Evolutionary conservation across 805 yeast genomes (phyloP).

Genomic region (Ogataea wickerhamii): DNA sequence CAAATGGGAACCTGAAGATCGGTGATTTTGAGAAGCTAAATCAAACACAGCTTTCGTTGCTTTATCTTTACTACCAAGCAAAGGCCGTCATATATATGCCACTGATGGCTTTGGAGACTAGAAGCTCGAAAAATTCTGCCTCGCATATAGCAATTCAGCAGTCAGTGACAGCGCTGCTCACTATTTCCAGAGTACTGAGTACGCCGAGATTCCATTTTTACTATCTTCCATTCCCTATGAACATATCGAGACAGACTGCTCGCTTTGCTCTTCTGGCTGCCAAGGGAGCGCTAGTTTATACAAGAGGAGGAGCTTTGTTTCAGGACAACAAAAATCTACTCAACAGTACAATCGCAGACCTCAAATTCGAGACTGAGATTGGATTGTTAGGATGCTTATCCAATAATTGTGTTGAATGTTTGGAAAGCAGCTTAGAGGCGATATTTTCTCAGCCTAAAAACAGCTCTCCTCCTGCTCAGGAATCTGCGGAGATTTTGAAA

Average conservation of each 20-base stretch:
- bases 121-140: constrained; percentile 41
- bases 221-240: constrained; percentile 61
- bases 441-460: constrained; percentile 52
- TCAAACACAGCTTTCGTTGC: constrained; percentile 50
- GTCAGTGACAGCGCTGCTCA: constrained; percentile 57
- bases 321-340: constrained; percentile 63
- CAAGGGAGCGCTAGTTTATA: constrained; percentile 74
- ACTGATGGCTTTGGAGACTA: constrained; percentile 44
- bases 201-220: constrained; percentile 36
- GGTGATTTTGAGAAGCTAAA: constrained; percentile 31
- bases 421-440: constrained; percentile 58
- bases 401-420: constrained; percentile 48
- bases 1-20: constrained; percentile 46
- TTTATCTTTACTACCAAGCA: constrained; percentile 58
- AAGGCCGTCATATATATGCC: constrained; percentile 64
- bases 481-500: constrained; percentile 13
- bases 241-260: constrained; percentile 58
- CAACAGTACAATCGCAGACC: constrained; percentile 44
- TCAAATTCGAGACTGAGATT: constrained; percentile 48
- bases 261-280: constrained; percentile 64
- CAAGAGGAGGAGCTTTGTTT: constrained; percentile 76
- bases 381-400: constrained; percentile 63
- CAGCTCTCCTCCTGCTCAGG: constrained; percentile 12
- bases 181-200: constrained; percentile 41
- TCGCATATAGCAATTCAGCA: constrained; percentile 68